A percentile compares a stretch with the other conserved stretches of the same genome.
phyloP scores from a whole-genome alignment of 352 stramenopile species.

The Phytophthora multivora region DNA sequence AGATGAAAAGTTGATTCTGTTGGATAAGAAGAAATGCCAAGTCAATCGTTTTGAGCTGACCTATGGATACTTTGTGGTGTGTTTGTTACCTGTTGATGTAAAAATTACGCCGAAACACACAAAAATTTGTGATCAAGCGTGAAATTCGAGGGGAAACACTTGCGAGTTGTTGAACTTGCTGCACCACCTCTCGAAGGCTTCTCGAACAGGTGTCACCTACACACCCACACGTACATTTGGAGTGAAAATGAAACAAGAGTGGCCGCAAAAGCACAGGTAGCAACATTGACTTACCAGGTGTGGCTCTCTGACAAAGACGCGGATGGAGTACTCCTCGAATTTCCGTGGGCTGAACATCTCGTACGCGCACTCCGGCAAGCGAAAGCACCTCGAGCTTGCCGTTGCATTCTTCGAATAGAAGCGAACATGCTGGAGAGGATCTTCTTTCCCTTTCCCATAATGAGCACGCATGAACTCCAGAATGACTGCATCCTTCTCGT shows the following conservation, averaged over 20 bases:
- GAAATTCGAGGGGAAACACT: constrained; percentile 42
- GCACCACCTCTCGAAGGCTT: constrained; percentile 62
- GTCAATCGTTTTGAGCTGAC: constrained; percentile 22
- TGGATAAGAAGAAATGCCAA: constrained; percentile 26
- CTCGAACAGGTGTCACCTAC: constrained; percentile 52
- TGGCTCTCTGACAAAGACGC: constrained; percentile 73
- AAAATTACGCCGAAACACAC: constrained; percentile 1
- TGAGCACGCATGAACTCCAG: constrained; percentile 82
- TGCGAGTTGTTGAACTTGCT: constrained; percentile 54
- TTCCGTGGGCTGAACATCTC: constrained; percentile 66
- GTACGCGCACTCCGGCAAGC: constrained; percentile 57
- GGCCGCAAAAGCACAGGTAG: neutral
- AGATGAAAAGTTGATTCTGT: constrained; percentile 16
- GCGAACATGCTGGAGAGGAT: constrained; percentile 72
- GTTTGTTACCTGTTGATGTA: neutral
- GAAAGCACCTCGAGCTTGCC: constrained; percentile 51
- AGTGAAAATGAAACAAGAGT: neutral
- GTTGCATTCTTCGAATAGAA: constrained; percentile 83
- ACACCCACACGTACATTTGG: no score
- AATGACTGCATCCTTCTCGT: constrained; percentile 67
- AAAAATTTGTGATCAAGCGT: constrained; percentile 14
- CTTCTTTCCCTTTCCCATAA: constrained; percentile 77
- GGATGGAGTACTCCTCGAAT: constrained; percentile 75
- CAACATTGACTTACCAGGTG: constrained; percentile 44
- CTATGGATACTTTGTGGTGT: neutral